These are phyloP conservation scores for Petunia secreta DNA, from an alignment of 257 asterid species.

Conservation along the genomic window DNA sequence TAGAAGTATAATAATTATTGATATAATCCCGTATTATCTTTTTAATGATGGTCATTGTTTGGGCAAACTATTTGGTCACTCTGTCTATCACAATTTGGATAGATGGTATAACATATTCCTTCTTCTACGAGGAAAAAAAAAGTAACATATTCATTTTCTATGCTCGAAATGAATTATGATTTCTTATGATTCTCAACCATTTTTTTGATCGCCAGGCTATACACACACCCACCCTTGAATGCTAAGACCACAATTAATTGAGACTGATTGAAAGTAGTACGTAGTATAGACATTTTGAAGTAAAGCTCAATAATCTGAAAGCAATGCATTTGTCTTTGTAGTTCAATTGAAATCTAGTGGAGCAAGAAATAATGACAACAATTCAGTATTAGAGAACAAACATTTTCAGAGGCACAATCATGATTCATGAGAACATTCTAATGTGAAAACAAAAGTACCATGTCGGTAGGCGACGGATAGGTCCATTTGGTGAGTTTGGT, in stretches of 20 bases:
- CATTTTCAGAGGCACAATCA: conserved; percentile 3
- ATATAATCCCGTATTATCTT: too few relatives aligned
- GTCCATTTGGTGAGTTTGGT: background rate
- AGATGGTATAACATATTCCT: background rate
- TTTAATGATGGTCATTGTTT: too few relatives aligned
- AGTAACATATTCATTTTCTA: background rate
- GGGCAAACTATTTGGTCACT: background rate
- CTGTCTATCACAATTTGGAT: background rate
- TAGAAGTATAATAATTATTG: too few relatives aligned
- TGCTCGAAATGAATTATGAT: background rate
- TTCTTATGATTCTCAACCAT: background rate
- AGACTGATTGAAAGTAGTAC: conserved; percentile 3
- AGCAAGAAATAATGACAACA: background rate
- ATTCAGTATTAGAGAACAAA: background rate
- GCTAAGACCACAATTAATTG: background rate
- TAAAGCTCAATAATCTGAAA: conserved; percentile 20
- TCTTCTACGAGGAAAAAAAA: too few relatives aligned
- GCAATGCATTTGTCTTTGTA: background rate
- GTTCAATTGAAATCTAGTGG: background rate
- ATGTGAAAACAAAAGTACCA: conserved; percentile 20
- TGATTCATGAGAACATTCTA: background rate
- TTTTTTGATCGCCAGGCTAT: background rate
- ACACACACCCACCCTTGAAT: too few relatives aligned
- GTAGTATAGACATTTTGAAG: background rate
- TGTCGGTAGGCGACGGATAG: conserved; percentile 22